phyloP scores from a whole-genome alignment of 805 yeast species.

The Kuraishia floccosa region DNA sequence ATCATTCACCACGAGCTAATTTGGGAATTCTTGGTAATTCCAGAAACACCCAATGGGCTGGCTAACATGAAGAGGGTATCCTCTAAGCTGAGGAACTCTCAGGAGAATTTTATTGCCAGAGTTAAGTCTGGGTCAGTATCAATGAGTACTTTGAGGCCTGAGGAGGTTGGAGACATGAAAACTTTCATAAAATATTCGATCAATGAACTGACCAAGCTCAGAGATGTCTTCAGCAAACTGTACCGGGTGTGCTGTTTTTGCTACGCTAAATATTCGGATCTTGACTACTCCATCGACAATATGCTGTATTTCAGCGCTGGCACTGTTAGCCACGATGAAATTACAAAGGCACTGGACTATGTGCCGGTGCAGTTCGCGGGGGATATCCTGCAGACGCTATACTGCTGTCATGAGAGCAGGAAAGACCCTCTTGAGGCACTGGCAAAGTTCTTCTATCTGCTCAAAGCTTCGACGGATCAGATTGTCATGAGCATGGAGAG shows the following conservation, averaged over 20 bases:
- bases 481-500: constrained; percentile 18
- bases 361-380: constrained; percentile 5
- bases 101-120: too few relatives aligned
- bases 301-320: constrained; percentile 6
- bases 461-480: constrained; percentile 10
- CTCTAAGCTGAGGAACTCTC: neutral
- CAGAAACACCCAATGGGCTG: constrained; percentile 12
- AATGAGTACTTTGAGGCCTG: constrained; percentile 14
- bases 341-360: constrained; percentile 4
- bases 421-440: constrained; percentile 3
- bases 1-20: constrained; percentile 23
- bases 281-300: constrained; percentile 6
- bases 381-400: neutral
- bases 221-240: constrained; percentile 18
- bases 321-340: constrained; percentile 1
- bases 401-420: constrained; percentile 3
- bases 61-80: neutral
- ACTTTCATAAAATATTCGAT: constrained; percentile 35
- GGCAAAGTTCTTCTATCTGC: constrained; percentile 4
- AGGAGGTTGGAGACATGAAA: constrained; percentile 30
- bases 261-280: constrained; percentile 23
- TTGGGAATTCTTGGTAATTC: constrained; percentile 28
- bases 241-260: constrained; percentile 23
- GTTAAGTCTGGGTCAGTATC: neutral
- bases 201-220: constrained; percentile 26